Evolutionary conservation across 1,139 yeast genomes (phyloP).

Genomic region (Geotrichum bryndzae): DNA sequence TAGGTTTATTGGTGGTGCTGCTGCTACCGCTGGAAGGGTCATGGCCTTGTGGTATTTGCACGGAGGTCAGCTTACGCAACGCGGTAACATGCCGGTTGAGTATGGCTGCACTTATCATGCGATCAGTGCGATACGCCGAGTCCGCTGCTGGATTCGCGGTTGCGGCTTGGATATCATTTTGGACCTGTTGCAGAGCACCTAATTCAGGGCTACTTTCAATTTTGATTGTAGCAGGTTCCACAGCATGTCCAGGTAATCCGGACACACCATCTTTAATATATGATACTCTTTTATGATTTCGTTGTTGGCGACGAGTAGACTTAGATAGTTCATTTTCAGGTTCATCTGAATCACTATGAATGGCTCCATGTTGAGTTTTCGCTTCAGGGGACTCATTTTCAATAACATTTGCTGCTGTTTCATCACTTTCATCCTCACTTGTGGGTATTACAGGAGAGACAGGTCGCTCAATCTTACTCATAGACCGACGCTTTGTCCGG

Average conservation of each 20-base stretch:
- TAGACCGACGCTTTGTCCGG: neutral
- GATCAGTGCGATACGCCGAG: neutral
- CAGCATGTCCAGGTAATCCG: neutral
- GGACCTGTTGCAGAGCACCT: neutral
- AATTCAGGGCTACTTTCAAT: neutral
- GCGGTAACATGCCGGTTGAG: neutral
- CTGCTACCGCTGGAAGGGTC: neutral
- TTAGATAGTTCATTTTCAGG: neutral
- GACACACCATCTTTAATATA: neutral
- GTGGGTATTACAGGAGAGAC: neutral
- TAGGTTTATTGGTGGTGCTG: neutral
- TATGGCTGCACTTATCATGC: neutral
- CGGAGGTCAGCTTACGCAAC: neutral
- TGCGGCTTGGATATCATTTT: neutral
- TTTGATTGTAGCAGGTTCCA: neutral
- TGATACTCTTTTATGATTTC: neutral
- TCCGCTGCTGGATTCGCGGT: neutral
- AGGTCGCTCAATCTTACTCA: neutral
- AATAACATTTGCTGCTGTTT: neutral
- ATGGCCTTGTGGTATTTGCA: neutral
- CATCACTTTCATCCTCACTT: neutral
- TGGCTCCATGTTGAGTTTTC: neutral
- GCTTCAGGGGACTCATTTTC: neutral
- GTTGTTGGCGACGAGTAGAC: neutral
- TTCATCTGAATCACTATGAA: neutral